Evolutionary conservation across 1,139 yeast species (phyloP).

Genomic region (Suhomyces bolitotheri): DNA sequence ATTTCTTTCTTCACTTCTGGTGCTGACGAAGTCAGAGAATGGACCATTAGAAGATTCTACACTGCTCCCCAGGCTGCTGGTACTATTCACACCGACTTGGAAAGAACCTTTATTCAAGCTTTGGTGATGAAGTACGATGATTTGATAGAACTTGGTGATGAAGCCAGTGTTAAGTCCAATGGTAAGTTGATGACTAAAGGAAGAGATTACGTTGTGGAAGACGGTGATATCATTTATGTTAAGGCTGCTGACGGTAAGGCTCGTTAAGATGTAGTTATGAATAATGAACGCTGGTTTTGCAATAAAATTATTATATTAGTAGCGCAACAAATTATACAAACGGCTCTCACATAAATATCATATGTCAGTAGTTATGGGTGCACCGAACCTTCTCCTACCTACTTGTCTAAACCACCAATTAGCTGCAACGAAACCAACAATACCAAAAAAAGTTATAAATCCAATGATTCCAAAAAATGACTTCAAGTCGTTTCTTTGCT

Average conservation of each 20-base stretch:
- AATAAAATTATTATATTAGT: too few relatives aligned
- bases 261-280: conserved; percentile 32
- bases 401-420: conserved; percentile 36
- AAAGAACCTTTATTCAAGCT: conserved; percentile 51
- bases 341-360: too few relatives aligned
- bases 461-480: conserved; percentile 45
- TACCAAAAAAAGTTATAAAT: conserved; percentile 36
- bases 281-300: conserved; percentile 4
- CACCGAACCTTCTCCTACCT: too few relatives aligned
- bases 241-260: conserved; percentile 96
- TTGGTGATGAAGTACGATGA: conserved; percentile 50
- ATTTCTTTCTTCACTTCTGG: conserved; percentile 86
- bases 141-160: conserved; percentile 80
- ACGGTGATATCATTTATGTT: conserved; percentile 86
- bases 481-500: conserved; percentile 37
- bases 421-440: conserved; percentile 35
- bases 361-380: too few relatives aligned
- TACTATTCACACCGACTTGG: conserved; percentile 70
- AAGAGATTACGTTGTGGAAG: conserved; percentile 91
- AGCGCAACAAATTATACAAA: too few relatives aligned
- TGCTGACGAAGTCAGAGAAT: conserved; percentile 83
- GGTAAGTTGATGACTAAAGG: conserved; percentile 95
- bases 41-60: conserved; percentile 84
- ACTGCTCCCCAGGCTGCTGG: conserved; percentile 92
- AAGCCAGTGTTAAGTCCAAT: conserved; percentile 81